Evolutionary conservation across 2,329 filamentous ascomycete species (phyloP), one percentile per base, ranked within the genome.

Genomic region (Xylariaceae sp.): DNA sequence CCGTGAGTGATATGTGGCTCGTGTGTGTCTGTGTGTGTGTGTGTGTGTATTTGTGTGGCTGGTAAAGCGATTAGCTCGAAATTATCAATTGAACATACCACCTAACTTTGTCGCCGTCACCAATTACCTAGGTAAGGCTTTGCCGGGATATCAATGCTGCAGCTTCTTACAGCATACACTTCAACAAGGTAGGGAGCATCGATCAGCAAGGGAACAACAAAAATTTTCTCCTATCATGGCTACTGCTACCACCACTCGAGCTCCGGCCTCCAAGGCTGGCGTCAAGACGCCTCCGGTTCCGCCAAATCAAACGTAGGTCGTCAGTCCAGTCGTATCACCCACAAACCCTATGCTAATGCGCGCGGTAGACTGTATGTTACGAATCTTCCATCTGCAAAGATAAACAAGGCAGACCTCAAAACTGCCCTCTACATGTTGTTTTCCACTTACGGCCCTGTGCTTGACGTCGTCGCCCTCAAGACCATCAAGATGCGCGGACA

Each of bases 401-500:
- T 98, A 61, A 90, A 89, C 69, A 99, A 98, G 74, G 81, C 85
- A 59, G 93, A 98, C 72, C 77, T 99, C 42, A 88, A 92, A 68
- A 89, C 91, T 44, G 89, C 89, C 4, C 82, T 99, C 26, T 99
- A 99, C 77, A 90, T 92, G 74, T 83, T 98, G 12, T 98, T 98
- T 74, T 91, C 92, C 10, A 96, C 92, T 14, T 96, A 96, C 71
- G 95, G 95, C 41, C 87, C 91, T 0, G 89, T 99, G 16, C 84
- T 99, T 56, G 95, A 99, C 71, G 85, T 99, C 19, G 89, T 97
- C 47, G 90, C 91, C 26, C 80, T 97, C 66, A 96, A 92, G 77
- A 96, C 91, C 1, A 81, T 82, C 73, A 91, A 91, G 77, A 97
- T 98, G 93, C 89, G 95, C 48, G 95, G 95, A 2, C 95, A 99